These are phyloP conservation scores for Plectranthus barbatus DNA, from an alignment of 257 asterid species.

Conservation along the genomic window DNA sequence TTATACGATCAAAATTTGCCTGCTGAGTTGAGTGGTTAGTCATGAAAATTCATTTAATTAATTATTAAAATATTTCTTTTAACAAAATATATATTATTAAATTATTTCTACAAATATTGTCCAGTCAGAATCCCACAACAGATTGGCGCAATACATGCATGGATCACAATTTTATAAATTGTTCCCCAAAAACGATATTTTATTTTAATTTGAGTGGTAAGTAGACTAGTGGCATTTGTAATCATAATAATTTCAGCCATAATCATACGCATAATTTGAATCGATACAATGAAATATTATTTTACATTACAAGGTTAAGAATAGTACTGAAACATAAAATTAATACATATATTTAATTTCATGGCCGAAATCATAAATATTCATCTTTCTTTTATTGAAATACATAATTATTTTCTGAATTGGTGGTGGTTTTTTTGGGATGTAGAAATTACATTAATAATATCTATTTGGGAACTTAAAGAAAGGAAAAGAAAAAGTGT, in stretches of 20 bases:
- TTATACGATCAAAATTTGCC: not conserved
- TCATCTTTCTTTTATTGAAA: too few species aligned
- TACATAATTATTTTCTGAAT: too few species aligned
- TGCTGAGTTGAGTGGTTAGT: not conserved
- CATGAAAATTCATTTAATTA: not conserved
- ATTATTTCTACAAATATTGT: not conserved
- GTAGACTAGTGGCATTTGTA: not conserved
- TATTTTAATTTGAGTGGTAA: not conserved
- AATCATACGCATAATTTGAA: too few species aligned
- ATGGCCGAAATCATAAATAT: not conserved
- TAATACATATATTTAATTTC: too few species aligned
- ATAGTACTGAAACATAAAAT: not conserved
- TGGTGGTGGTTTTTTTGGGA: too few species aligned
- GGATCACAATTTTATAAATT: not conserved
- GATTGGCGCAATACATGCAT: not conserved
- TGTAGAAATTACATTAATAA: too few species aligned
- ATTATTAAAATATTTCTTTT: too few species aligned
- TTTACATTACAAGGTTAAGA: not conserved
- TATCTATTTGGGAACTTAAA: too few species aligned
- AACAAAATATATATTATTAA: not conserved
- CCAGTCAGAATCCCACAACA: not conserved
- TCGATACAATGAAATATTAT: not conserved
- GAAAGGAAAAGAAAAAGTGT: too few species aligned
- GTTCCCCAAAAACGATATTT: not conserved
- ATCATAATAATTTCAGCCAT: not conserved